These are phyloP conservation scores for Dendrobium nobile DNA, from an alignment of 106 monocot species.

Conservation along the genomic window DNA sequence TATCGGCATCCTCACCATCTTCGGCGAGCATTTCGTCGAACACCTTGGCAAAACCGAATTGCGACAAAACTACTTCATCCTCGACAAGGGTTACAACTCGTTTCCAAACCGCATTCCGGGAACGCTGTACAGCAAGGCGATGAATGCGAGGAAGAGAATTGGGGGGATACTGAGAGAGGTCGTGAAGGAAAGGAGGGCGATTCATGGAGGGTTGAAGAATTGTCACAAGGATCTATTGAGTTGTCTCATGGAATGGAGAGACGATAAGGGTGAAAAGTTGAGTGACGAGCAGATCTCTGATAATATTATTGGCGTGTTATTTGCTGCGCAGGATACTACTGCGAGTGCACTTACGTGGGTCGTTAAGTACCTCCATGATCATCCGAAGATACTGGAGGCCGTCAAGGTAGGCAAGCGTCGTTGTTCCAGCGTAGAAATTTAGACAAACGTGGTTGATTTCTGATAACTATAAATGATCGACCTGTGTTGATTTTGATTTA, in stretches of 20 bases:
- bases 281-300: constrained; percentile 74
- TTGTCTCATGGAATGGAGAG: constrained; percentile 34
- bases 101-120: constrained; percentile 52
- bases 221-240: constrained; percentile 33
- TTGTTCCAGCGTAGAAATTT: too few relatives aligned
- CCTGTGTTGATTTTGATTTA: too few relatives aligned
- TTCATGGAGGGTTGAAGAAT: not conserved
- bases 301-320: constrained; percentile 77
- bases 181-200: constrained; percentile 49
- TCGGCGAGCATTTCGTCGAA: constrained; percentile 39
- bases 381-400: constrained; percentile 53
- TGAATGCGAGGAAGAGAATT: constrained; percentile 60
- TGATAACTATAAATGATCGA: too few relatives aligned
- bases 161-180: constrained; percentile 42
- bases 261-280: constrained; percentile 22
- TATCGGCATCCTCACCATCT: constrained; percentile 58
- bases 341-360: constrained; percentile 86
- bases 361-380: constrained; percentile 71
- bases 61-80: constrained; percentile 56
- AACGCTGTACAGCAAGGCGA: constrained; percentile 54
- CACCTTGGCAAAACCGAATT: constrained; percentile 30
- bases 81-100: constrained; percentile 86
- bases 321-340: constrained; percentile 88
- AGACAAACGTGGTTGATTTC: too few relatives aligned
- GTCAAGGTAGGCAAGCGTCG: constrained; percentile 40